phyloP scores from a whole-genome alignment of 2,329 filamentous ascomycete genomes.

The Alternaria postmessia region DNA sequence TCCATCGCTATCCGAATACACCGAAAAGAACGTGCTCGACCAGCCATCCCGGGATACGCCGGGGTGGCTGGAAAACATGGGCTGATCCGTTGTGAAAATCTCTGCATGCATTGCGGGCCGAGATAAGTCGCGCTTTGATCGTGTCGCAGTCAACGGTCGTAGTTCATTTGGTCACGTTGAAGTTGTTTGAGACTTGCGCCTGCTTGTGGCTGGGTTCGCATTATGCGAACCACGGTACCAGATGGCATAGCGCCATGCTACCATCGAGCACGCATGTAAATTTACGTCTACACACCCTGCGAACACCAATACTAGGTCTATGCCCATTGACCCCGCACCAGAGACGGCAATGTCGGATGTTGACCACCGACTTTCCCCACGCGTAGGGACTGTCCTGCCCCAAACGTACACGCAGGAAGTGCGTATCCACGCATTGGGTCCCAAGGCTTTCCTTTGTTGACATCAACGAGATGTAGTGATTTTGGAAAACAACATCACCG shows the following conservation, averaged over 20 bases:
- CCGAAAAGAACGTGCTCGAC: conserved; percentile 24
- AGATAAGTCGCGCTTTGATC: conserved; percentile 23
- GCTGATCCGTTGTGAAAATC: conserved; percentile 31
- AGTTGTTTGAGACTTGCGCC: conserved; percentile 5
- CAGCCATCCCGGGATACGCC: conserved; percentile 20
- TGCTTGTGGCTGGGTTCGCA: conserved; percentile 19
- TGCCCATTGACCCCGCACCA: conserved; percentile 12
- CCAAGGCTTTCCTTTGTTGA: conserved; percentile 6
- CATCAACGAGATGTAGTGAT: neutral
- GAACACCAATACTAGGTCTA: conserved; percentile 7
- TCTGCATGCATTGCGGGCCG: conserved; percentile 35
- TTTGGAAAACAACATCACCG: conserved; percentile 3
- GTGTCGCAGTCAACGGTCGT: conserved; percentile 12
- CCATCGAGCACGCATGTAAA: conserved; percentile 2
- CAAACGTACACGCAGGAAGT: conserved; percentile 1
- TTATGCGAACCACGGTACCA: conserved; percentile 19
- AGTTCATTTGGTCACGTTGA: conserved; percentile 9
- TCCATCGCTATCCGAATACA: conserved; percentile 25
- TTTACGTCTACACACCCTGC: conserved; percentile 7
- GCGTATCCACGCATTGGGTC: conserved; percentile 1
- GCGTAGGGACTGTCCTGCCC: conserved; percentile 2
- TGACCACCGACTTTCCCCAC: conserved; percentile 7
- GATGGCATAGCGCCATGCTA: conserved; percentile 9
- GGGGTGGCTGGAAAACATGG: conserved; percentile 22
- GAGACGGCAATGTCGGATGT: conserved; percentile 10